These are phyloP conservation scores for Pythium scleroteichum DNA, from an alignment of 352 stramenopile genomes.

Conservation along the genomic window DNA sequence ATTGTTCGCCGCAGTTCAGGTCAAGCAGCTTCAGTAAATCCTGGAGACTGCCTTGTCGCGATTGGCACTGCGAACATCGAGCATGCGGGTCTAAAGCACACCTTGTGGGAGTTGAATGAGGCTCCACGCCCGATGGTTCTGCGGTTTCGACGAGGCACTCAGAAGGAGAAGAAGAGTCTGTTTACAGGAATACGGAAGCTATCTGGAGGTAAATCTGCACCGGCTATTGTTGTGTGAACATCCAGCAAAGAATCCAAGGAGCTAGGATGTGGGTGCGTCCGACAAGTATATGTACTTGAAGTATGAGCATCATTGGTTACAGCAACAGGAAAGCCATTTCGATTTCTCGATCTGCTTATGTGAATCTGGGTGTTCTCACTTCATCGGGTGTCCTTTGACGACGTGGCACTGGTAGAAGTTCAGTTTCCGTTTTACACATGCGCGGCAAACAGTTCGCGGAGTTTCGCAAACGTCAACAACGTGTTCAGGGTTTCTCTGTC, in stretches of 20 bases:
- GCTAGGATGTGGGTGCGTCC: conserved; percentile 9
- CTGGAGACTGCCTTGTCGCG: conserved; percentile 77
- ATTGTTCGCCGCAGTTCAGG: conserved; percentile 77
- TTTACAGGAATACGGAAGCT: conserved; percentile 54
- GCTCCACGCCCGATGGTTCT: conserved; percentile 70
- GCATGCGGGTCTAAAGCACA: conserved; percentile 83
- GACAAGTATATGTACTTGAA: conserved; percentile 23
- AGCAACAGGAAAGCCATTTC: neutral
- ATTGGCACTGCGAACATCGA: conserved; percentile 86
- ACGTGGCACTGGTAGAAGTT: conserved; percentile 76
- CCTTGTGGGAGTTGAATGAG: conserved; percentile 82
- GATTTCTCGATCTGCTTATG: neutral
- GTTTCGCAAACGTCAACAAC: conserved; percentile 69
- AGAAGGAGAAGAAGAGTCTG: conserved; percentile 75
- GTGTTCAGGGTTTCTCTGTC: conserved; percentile 63
- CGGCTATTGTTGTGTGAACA: conserved; percentile 22
- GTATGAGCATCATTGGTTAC: conserved; percentile 9
- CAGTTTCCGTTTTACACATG: conserved; percentile 36
- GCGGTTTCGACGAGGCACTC: conserved; percentile 78
- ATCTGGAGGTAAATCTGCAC: conserved; percentile 25
- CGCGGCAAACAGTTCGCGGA: conserved; percentile 41
- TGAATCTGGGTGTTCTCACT: conserved; percentile 30
- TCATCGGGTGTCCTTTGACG: conserved; percentile 73
- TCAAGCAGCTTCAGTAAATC: conserved; percentile 72
- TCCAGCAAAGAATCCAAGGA: neutral